Evolutionary conservation across 2,329 filamentous ascomycete genomes (phyloP).

Genomic region (Thielaviopsis populi): DNA sequence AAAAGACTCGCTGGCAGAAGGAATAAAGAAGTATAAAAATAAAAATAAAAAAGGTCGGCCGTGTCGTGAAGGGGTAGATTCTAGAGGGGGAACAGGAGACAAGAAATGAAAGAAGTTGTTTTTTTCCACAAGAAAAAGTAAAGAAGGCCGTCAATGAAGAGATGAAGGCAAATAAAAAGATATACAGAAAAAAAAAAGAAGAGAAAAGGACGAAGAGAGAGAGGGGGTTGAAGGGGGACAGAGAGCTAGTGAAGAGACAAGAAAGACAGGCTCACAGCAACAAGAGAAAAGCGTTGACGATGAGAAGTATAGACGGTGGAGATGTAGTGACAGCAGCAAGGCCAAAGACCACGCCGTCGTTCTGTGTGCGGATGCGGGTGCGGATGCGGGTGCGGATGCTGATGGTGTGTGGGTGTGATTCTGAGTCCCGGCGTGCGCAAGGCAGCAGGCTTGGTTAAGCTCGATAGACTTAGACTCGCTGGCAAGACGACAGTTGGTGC

Average conservation of each 20-base stretch:
- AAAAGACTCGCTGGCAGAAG: not conserved
- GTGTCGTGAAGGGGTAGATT: not conserved
- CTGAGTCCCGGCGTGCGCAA: not conserved
- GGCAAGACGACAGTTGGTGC: not conserved
- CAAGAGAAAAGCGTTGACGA: not conserved
- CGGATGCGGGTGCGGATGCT: not conserved
- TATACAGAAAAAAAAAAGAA: not conserved
- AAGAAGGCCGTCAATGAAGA: not conserved
- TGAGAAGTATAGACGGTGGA: not conserved
- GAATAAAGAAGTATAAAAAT: not conserved
- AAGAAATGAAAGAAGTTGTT: not conserved
- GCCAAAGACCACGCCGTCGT: not conserved
- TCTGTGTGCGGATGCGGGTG: not conserved
- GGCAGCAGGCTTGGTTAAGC: not conserved
- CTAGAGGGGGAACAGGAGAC: not conserved
- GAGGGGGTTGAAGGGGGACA: not conserved
- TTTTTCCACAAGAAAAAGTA: not conserved
- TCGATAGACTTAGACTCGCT: not conserved
- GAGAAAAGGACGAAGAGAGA: not conserved
- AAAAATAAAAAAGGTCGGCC: conserved; percentile 4
- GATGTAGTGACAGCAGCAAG: not conserved
- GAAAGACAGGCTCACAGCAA: not conserved
- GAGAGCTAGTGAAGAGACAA: not conserved
- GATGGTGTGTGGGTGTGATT: not conserved
- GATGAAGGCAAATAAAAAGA: not conserved